Evolutionary conservation across 2,329 filamentous ascomycete species (phyloP), one percentile per base, ranked within the genome.

Genomic region (Aspergillus tubingensis): DNA sequence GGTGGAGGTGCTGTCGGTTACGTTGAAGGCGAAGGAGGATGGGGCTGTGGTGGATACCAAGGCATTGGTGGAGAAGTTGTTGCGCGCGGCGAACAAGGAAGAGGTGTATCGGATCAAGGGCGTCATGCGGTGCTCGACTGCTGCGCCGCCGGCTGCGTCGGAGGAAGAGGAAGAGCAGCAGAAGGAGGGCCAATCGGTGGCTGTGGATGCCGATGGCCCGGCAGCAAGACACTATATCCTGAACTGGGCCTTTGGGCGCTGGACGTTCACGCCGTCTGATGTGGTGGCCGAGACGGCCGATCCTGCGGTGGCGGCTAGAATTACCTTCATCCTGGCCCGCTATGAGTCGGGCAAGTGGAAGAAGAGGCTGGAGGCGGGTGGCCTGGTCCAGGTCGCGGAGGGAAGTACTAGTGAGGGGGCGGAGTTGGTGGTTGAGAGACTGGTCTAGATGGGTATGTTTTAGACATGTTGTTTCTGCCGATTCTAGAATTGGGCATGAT

Each of bases 241-340:
- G 61, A 99, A 99, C 75, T 99, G 95, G 95, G 95, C 95, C 0
- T 99, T 99, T 78, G 92, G 92, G 0, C 85, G 95, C 30, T 99
- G 95, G 94, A 96, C 88, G 0, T 96, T 94, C 72, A 96, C 92
- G 1, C 82, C 85, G 5, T 75, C 73, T 2, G 65, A 68, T 1
- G 79, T 88, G 17, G 70, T 73, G 25, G 68, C 71, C 1, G 68
- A 74, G 54, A 68, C 67, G 2, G 69, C 72, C 3, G 73, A 74
- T 25, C 64, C 71, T 4, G 57, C 67, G 39, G 71, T 73, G 25
- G 65, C 78, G 21, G 72, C 79, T 21, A 67, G 77, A 39, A 67
- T 83, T 59, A 82, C 81, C 0, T 70, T 82, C 36, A 80, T 83
- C 13, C 67, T 82, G 38, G 80, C 81, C 2, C 70, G 80, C 54